A percentile compares a stretch with the other conserved stretches of the same genome.
Evolutionary conservation across 2,329 filamentous ascomycete species (phyloP).

Genomic region (Fusarium succisae): DNA sequence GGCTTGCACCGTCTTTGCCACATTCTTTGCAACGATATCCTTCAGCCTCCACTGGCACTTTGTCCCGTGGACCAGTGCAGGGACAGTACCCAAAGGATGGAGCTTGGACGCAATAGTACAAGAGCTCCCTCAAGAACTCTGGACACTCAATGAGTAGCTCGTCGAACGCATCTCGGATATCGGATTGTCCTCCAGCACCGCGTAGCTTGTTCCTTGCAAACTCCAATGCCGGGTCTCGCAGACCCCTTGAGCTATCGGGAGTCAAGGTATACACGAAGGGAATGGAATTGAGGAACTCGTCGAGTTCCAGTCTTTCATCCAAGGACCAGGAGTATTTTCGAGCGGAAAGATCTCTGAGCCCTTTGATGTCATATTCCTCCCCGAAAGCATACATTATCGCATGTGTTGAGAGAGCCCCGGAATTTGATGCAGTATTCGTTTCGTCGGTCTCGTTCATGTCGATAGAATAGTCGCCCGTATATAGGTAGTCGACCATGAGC

Average conservation of each 20-base stretch:
- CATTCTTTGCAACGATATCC: neutral
- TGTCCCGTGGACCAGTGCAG: neutral
- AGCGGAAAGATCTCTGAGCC: neutral
- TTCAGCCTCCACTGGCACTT: neutral
- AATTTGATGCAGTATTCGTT: rapidly evolving
- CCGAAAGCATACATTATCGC: constrained; percentile 14
- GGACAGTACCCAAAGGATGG: neutral
- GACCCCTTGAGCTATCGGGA: neutral
- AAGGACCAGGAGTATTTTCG: constrained; percentile 11
- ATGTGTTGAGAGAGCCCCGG: neutral
- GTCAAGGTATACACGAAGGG: constrained; percentile 7
- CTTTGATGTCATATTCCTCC: constrained; percentile 26
- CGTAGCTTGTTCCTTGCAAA: neutral
- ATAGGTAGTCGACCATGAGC: constrained; percentile 30
- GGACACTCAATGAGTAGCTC: neutral
- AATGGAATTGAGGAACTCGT: constrained; percentile 6
- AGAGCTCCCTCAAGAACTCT: constrained; percentile 16
- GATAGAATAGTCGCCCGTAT: constrained; percentile 8
- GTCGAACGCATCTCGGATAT: neutral
- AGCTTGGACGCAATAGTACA: neutral
- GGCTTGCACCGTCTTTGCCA: neutral
- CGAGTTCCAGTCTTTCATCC: neutral
- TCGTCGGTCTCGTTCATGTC: rapidly evolving
- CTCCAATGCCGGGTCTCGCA: neutral
- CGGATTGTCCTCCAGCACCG: rapidly evolving